phyloP scores from a whole-genome alignment of 1,284 basidiomycete genomes.

The Baeospora myosura region DNA sequence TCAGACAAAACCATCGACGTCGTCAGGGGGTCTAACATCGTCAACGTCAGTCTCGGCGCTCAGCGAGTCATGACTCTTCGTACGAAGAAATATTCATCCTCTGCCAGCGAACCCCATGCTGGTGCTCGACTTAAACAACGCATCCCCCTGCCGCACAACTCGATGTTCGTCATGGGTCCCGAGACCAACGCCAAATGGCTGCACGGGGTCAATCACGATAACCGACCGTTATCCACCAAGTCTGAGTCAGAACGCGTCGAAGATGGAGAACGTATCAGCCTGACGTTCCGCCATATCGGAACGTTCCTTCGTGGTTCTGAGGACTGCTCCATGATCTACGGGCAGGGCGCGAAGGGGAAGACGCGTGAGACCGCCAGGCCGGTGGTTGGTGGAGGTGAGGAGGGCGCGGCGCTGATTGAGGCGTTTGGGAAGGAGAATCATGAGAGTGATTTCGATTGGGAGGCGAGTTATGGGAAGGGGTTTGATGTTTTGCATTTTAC shows the following conservation, averaged over 20 bases:
- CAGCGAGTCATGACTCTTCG: constrained; percentile 65
- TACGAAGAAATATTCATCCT: constrained; percentile 44
- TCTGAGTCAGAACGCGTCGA: constrained; percentile 42
- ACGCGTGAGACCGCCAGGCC: constrained; percentile 38
- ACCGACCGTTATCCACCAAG: constrained; percentile 47
- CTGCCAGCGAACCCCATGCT: neutral
- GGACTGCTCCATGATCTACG: constrained; percentile 48
- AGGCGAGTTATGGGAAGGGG: constrained; percentile 50
- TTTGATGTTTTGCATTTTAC: constrained; percentile 61
- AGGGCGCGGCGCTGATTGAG: constrained; percentile 42
- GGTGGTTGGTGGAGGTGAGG: constrained; percentile 44
- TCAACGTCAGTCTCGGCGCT: constrained; percentile 71
- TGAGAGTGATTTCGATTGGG: constrained; percentile 60
- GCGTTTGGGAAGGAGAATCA: constrained; percentile 71
- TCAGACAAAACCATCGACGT: constrained; percentile 78
- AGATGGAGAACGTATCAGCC: constrained; percentile 61
- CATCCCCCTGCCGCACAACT: constrained; percentile 67
- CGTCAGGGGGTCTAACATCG: constrained; percentile 58
- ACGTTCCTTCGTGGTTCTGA: constrained; percentile 49
- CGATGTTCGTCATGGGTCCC: constrained; percentile 69
- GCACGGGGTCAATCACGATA: constrained; percentile 66
- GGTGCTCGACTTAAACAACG: constrained; percentile 40
- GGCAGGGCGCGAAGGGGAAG: constrained; percentile 63
- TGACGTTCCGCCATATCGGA: constrained; percentile 70
- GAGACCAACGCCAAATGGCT: constrained; percentile 64